A percentile compares a stretch with the other conserved stretches of the same genome.
Evolutionary conservation across 176 grass and related monocot species (phyloP).

Genomic region (Carex parvula): DNA sequence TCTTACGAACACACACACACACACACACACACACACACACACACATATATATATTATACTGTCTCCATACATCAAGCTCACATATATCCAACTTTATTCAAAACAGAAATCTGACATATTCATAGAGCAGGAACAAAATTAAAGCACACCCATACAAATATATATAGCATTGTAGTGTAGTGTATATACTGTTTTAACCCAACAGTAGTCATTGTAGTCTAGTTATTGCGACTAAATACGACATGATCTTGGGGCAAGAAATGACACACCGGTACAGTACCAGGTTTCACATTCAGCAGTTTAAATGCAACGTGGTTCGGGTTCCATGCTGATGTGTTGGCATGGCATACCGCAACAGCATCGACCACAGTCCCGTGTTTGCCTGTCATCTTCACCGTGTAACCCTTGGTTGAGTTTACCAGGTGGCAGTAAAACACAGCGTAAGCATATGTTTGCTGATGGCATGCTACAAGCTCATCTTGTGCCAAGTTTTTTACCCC

Average conservation of each 20-base stretch:
- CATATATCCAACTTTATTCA: too few species aligned
- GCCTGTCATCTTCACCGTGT: slow-evolving; percentile 67
- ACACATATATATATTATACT: too few species aligned
- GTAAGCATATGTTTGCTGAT: slow-evolving; percentile 66
- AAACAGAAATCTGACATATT: too few species aligned
- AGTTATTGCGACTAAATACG: slow-evolving; percentile 53
- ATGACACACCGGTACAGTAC: slow-evolving; percentile 70
- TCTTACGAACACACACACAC: too few species aligned
- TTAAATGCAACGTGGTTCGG: slow-evolving; percentile 78
- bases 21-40: too few species aligned
- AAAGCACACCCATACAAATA: not conserved
- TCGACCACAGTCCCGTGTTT: slow-evolving; percentile 52
- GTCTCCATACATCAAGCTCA: too few species aligned
- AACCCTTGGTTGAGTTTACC: slow-evolving; percentile 47
- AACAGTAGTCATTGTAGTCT: too few species aligned
- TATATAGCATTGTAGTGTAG: not conserved
- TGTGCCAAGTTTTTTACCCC: slow-evolving; percentile 31
- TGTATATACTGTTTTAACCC: too few species aligned
- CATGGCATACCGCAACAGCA: slow-evolving; percentile 69
- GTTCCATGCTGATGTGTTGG: slow-evolving; percentile 72
- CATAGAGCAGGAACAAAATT: not conserved
- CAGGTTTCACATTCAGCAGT: slow-evolving; percentile 70
- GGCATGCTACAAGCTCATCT: slow-evolving; percentile 54
- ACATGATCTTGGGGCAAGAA: slow-evolving; percentile 79
- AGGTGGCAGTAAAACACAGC: slow-evolving; percentile 82